Percentiles rank a stretch among this genome's conserved stretches.
Conservation (phyloP, 352 stramenopile genomes). For the Globisporangium carolinianum region DNA sequence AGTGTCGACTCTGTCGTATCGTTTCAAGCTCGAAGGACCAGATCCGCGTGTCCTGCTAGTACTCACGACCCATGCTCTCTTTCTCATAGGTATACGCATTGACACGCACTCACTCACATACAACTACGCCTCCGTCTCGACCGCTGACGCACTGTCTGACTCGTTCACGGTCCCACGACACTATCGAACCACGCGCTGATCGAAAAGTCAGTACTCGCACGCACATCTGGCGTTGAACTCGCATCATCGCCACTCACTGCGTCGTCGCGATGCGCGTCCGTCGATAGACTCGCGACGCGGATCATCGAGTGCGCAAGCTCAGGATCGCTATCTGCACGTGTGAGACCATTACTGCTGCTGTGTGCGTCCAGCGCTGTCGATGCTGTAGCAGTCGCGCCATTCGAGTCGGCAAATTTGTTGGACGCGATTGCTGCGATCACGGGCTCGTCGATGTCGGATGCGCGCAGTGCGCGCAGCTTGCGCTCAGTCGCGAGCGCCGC, state of each 20-base stretch:
- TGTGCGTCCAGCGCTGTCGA: neutral
- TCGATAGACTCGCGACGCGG: slow-evolving; percentile 1
- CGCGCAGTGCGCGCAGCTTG: slow-evolving; percentile 2
- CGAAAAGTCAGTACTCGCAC: slow-evolving; percentile 35
- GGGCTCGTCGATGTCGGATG: neutral
- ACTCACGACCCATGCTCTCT: neutral
- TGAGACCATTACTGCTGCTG: too few species aligned
- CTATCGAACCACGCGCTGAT: slow-evolving; percentile 27
- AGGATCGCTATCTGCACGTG: too few species aligned
- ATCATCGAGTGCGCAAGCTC: slow-evolving; percentile 10
- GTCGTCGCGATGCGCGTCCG: neutral
- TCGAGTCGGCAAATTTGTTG: slow-evolving; percentile 12
- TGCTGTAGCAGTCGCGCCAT: neutral
- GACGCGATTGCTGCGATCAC: slow-evolving; percentile 3
- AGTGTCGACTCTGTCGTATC: too few species aligned
- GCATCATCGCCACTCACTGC: neutral
- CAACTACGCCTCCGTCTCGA: neutral
- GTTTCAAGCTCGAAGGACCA: neutral
- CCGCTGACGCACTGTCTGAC: neutral
- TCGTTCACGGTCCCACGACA: too few species aligned
- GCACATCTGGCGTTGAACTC: slow-evolving; percentile 13
- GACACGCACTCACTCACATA: neutral
- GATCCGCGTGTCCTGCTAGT: neutral
- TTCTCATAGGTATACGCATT: neutral
- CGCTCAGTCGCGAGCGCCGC: slow-evolving; percentile 2